Percentiles rank a stretch among this genome's conserved stretches.
Evolutionary conservation across 2,329 filamentous ascomycete genomes (phyloP).

Genomic region (Ramularia collo-cygni): DNA sequence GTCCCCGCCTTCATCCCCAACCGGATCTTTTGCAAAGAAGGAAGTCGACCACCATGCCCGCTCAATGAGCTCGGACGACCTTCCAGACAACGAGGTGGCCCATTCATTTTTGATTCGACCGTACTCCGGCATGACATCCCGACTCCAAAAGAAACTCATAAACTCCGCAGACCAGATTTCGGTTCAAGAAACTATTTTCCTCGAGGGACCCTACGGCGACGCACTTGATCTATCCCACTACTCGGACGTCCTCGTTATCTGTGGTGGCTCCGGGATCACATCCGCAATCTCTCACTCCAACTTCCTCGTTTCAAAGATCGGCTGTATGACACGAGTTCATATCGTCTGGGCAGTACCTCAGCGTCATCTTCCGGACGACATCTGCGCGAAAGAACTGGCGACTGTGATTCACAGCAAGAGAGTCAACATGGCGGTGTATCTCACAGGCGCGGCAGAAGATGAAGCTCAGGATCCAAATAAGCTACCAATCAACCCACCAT

Average conservation of each 20-base stretch:
- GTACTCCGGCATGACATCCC: slow-evolving; percentile 45
- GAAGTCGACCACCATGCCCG: slow-evolving; percentile 3
- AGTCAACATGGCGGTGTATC: slow-evolving; percentile 16
- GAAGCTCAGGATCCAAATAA: too few relatives aligned
- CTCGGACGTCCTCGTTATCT: slow-evolving; percentile 36
- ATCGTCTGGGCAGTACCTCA: slow-evolving; percentile 17
- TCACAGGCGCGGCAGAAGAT: slow-evolving; percentile 11
- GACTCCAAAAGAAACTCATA: slow-evolving; percentile 35
- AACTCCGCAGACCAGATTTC: slow-evolving; percentile 15
- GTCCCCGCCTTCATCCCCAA: slow-evolving; percentile 4
- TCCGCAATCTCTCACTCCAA: slow-evolving; percentile 31
- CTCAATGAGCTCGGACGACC: slow-evolving; percentile 7
- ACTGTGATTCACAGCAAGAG: slow-evolving; percentile 7
- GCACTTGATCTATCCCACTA: slow-evolving; percentile 37
- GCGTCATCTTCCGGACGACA: slow-evolving; percentile 11
- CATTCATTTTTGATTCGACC: slow-evolving; percentile 46
- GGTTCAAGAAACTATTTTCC: slow-evolving; percentile 32
- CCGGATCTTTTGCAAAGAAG: slow-evolving; percentile 1
- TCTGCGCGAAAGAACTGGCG: slow-evolving; percentile 15
- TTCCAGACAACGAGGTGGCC: slow-evolving; percentile 1
- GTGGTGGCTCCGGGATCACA: slow-evolving; percentile 45
- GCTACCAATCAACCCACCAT: slow-evolving; percentile 5
- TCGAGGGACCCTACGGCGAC: slow-evolving; percentile 48
- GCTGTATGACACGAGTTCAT: slow-evolving; percentile 8
- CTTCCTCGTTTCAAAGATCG: slow-evolving; percentile 8